Evolutionary conservation across 805 yeast genomes (phyloP).

Genomic region (Sporopachydermia quercuum): DNA sequence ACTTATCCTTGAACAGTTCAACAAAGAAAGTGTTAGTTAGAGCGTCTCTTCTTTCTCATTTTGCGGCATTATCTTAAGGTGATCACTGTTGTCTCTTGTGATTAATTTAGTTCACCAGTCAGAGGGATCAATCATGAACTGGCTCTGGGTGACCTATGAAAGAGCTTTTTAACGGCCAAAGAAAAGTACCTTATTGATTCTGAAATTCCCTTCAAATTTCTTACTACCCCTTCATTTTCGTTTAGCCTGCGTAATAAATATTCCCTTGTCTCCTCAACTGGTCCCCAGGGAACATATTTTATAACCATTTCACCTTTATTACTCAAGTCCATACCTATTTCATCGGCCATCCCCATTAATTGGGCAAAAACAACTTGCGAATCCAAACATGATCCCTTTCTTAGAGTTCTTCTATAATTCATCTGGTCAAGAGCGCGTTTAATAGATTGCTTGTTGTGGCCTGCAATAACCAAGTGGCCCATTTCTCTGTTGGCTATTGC

Average conservation of each 20-base stretch:
- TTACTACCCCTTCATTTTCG: conserved; percentile 91
- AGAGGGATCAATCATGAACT: background rate
- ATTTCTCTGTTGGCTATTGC: conserved; percentile 39
- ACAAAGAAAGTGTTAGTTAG: conserved; percentile 1
- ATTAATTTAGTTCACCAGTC: conserved; percentile 1
- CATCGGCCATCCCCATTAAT: conserved; percentile 91
- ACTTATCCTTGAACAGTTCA: background rate
- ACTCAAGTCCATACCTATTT: conserved; percentile 63
- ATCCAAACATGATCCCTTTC: conserved; percentile 12
- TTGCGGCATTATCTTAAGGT: conserved; percentile 1
- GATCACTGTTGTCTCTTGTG: conserved; percentile 1
- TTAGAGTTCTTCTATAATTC: conserved; percentile 15
- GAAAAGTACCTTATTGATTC: conserved; percentile 1
- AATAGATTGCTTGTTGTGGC: conserved; percentile 77
- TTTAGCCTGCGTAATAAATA: conserved; percentile 79
- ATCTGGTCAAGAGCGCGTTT: conserved; percentile 50
- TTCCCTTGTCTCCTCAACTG: conserved; percentile 85
- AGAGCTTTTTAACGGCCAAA: conserved; percentile 1
- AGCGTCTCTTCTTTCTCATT: conserved; percentile 1
- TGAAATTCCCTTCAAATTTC: conserved; percentile 19
- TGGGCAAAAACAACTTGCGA: conserved; percentile 77
- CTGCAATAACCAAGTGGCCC: conserved; percentile 79
- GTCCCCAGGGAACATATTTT: conserved; percentile 97
- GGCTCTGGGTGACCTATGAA: conserved; percentile 1
- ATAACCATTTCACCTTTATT: conserved; percentile 56